phyloP scores from a whole-genome alignment of 2,329 filamentous ascomycete genomes.

The Fusarium irregulare region DNA sequence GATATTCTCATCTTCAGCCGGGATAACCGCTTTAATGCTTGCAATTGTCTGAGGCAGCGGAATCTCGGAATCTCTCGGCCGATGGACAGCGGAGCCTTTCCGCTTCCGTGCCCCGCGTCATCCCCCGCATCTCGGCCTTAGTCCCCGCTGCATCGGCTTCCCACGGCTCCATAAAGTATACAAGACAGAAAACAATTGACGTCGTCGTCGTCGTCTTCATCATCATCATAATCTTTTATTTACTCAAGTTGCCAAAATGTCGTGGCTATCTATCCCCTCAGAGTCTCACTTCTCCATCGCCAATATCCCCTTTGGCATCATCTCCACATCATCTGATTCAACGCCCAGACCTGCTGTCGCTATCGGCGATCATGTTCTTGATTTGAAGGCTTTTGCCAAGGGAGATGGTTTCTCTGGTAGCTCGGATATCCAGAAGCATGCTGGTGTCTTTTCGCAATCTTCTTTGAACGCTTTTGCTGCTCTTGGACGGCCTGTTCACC shows the following conservation, averaged over 20 bases:
- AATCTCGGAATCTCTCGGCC: slow-evolving; percentile 9
- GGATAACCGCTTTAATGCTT: slow-evolving; percentile 2
- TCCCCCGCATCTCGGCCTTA: slow-evolving; percentile 22
- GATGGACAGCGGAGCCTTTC: slow-evolving; percentile 3
- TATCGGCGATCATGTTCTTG: slow-evolving; percentile 78
- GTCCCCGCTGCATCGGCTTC: slow-evolving; percentile 31
- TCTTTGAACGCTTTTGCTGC: slow-evolving; percentile 52
- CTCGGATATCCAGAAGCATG: slow-evolving; percentile 43
- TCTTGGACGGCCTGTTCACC: slow-evolving; percentile 75
- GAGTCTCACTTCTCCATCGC: slow-evolving; percentile 63
- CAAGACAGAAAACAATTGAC: slow-evolving; percentile 10
- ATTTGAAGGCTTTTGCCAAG: slow-evolving; percentile 71
- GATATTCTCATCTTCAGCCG: slow-evolving; percentile 1
- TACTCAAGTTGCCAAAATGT: slow-evolving; percentile 31
- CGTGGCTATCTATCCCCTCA: slow-evolving; percentile 50
- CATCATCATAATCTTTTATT: not conserved
- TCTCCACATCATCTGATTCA: slow-evolving; percentile 69
- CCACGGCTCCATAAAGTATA: slow-evolving; percentile 30
- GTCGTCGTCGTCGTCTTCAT: not conserved
- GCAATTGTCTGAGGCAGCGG: not conserved
- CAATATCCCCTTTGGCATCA: slow-evolving; percentile 87
- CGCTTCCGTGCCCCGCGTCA: slow-evolving; percentile 1
- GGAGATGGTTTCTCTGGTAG: slow-evolving; percentile 54
- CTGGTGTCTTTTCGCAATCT: slow-evolving; percentile 43
- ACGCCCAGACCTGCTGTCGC: slow-evolving; percentile 74